Percentiles rank a stretch among this genome's conserved stretches.
Conservation (phyloP, 164 flowering plant genomes). For the Umbilicus rupestris region DNA sequence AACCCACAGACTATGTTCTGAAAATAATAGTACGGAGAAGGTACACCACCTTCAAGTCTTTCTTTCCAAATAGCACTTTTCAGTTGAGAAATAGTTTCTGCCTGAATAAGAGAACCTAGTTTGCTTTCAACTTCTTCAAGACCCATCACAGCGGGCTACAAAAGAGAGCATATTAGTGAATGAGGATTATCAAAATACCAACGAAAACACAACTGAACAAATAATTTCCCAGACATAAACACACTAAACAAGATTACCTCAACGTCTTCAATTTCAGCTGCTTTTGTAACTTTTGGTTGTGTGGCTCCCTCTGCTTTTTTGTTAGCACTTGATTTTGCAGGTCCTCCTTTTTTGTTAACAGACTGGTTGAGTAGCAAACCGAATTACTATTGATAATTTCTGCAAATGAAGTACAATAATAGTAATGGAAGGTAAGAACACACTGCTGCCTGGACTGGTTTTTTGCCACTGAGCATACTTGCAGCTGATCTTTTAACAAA, state of each 20-base stretch:
- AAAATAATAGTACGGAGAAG: no score
- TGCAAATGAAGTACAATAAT: neutral
- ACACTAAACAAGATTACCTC: slow-evolving; percentile 45
- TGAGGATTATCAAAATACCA: neutral
- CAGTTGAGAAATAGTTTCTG: slow-evolving; percentile 65
- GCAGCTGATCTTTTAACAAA: slow-evolving; percentile 83
- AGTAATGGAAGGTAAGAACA: slow-evolving; percentile 18
- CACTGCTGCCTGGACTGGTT: slow-evolving; percentile 57
- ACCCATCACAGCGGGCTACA: slow-evolving; percentile 90
- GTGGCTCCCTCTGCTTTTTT: slow-evolving; percentile 64
- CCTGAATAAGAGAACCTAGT: slow-evolving; percentile 60
- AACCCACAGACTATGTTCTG: no score
- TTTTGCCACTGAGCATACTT: slow-evolving; percentile 96
- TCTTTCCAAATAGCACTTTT: slow-evolving; percentile 99
- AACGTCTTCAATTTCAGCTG: slow-evolving; percentile 67
- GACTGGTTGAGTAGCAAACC: slow-evolving; percentile 28
- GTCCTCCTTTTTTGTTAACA: slow-evolving; percentile 45
- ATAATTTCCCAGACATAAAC: neutral
- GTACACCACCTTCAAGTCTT: slow-evolving; percentile 75
- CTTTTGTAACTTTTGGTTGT: slow-evolving; percentile 36
- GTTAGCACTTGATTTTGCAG: slow-evolving; percentile 39
- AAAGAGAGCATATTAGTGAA: neutral
- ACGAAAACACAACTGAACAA: neutral
- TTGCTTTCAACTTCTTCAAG: slow-evolving; percentile 94
- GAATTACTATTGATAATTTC: neutral